Conservation (phyloP, 805 yeast species). For the Hanseniaspora occidentalis region DNA sequence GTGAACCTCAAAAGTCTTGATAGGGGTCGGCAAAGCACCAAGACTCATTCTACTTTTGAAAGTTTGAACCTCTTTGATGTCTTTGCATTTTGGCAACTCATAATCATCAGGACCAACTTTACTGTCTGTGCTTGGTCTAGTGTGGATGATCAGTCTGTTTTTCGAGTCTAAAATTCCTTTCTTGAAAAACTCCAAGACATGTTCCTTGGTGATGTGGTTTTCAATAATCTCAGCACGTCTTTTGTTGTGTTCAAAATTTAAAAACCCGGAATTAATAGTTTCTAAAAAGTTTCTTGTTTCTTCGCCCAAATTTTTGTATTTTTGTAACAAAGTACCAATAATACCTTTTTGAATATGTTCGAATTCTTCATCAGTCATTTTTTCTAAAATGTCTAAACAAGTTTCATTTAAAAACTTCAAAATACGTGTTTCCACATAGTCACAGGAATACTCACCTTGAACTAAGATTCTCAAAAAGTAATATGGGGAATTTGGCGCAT, state of each 20-base stretch:
- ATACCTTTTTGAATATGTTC: slow-evolving; percentile 58
- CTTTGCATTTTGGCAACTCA: slow-evolving; percentile 37
- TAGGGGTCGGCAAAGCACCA: slow-evolving; percentile 54
- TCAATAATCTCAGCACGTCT: slow-evolving; percentile 46
- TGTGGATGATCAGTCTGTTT: slow-evolving; percentile 43
- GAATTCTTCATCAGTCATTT: slow-evolving; percentile 53
- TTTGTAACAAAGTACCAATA: slow-evolving; percentile 50
- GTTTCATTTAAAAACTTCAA: slow-evolving; percentile 41
- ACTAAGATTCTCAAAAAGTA: slow-evolving; percentile 62
- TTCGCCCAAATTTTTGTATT: slow-evolving; percentile 65
- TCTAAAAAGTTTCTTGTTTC: slow-evolving; percentile 58
- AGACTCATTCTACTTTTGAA: slow-evolving; percentile 44
- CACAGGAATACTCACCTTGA: slow-evolving; percentile 72
- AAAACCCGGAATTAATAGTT: slow-evolving; percentile 62
- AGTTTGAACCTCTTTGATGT: slow-evolving; percentile 32
- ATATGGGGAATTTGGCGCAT: slow-evolving; percentile 9
- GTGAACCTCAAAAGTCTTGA: slow-evolving; percentile 18
- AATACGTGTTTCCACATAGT: slow-evolving; percentile 66
- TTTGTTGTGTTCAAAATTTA: slow-evolving; percentile 53
- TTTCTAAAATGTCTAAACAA: slow-evolving; percentile 34
- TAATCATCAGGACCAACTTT: slow-evolving; percentile 15
- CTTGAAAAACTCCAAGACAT: slow-evolving; percentile 45
- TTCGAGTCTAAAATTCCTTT: slow-evolving; percentile 28
- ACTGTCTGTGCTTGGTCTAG: slow-evolving; percentile 33
- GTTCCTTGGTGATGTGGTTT: slow-evolving; percentile 35